Base-by-base conservation (phyloP, 495 filamentous ascomycete species). In the Copromyces sp. region DNA sequence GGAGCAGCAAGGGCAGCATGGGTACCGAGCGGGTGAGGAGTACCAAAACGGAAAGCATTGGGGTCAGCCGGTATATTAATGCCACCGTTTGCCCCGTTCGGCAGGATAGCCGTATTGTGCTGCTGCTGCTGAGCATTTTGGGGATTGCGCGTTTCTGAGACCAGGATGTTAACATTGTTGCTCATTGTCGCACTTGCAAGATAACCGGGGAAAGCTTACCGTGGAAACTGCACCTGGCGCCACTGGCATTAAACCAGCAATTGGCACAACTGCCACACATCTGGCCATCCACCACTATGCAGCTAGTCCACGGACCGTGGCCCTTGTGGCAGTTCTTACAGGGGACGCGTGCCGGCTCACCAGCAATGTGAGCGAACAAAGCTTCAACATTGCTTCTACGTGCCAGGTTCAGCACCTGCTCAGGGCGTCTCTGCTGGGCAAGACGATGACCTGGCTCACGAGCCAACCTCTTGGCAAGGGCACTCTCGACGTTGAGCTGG, bases 251-350 rank as follows among this genome's bases (percentile, higher is more conserved):
- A 71, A 85, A 86, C 84, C 84, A 86, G 72, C 84, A 86, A 71
- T 86, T 86, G 45, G 84, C 82, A 68, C 84, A 86, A 59, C 84
- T 85, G 5, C 84, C 83, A 42, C 84, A 86, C 83, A 86, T 85
- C 75, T 86, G 84, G 9, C 84, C 84, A 37, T 85, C 82, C 37
- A 85, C 81, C 11, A 86, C 71, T 37, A 86, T 77, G 71, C 84
- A 86, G 17, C 75, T 80, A 1, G 77, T 83, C 84, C 84, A 86
- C 1, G 84, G 84, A 0, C 84, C 84, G 39, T 86, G 84, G 24
- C 84, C 84, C 72, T 86, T 86, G 75, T 85, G 84, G 74, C 84
- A 86, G 74, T 85, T 85, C 77, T 86, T 86, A 68, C 84, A 86
- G 9, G 82, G 83, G 4, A 82, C 76, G 0, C 82, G 80, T 0